Evolutionary conservation across 225 moss, liverwort and hornwort species (phyloP), one percentile per base, ranked within the genome.

Genomic region (Anthoceros angustus): DNA sequence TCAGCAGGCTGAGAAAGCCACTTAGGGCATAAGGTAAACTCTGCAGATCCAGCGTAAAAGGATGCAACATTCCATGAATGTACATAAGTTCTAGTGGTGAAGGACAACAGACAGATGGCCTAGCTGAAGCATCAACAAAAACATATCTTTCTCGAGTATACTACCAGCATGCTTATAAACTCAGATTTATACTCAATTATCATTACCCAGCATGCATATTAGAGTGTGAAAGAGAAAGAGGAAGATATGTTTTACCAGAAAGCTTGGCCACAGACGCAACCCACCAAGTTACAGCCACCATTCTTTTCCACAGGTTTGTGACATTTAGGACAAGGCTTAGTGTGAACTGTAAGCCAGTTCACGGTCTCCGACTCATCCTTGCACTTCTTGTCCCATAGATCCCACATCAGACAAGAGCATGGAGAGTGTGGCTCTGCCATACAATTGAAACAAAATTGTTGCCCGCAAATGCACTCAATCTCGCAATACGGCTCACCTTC

Each of bases 381-480:
- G 80, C 92, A 92, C 69, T 92, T 98, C 70, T 98, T 98, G 74
- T 98, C 88, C 98, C 98, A 98, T 46, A 92, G 64, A 71, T 82
- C 82, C 98, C 98, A 98, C 91, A 98, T 98, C 10, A 77, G 66
- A 87, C 98, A 98, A 65, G 98, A 92, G 72, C 98, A 98, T 63
- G 92, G 98, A 64, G 98, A 98, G 70, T 98, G 98, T 70, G 92
- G 98, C 77, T 98, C 89, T 60, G 89, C 84, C 83, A 95, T 79
- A 81, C 98, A 98, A 70, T 92, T 92, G 75, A 98, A 98, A 69
- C 98, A 98, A 70, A 98, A 98, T 68, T 89, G 92, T 80, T 91
- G 83, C 69, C 80, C 82, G 75, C 98, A 98, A 68, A 84, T 84
- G 62, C 98, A 98, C 69, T 98, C 92, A 11, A 98, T 92, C 75